Percentiles rank a stretch among this genome's conserved stretches.
Conservation (phyloP, 2,329 filamentous ascomycete genomes). For the Cladophialophora immunda region DNA sequence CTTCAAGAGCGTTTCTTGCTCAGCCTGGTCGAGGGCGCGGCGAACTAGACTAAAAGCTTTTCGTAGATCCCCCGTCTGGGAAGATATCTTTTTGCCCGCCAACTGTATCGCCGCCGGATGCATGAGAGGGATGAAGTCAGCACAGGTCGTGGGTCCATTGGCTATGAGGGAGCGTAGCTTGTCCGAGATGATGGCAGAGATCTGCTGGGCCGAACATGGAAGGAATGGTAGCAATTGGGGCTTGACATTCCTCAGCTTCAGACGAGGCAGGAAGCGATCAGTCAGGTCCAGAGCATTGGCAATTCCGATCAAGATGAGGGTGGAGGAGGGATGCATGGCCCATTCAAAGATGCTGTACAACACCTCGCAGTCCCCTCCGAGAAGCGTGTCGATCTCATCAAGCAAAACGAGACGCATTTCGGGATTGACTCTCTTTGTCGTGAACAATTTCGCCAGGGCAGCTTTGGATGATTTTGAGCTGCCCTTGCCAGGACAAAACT, state of each 20-base stretch:
- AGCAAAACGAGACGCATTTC: slow-evolving; percentile 81
- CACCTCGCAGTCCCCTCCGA: slow-evolving; percentile 86
- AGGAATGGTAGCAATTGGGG: slow-evolving; percentile 90
- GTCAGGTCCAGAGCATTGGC: slow-evolving; percentile 96
- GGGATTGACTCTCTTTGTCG: slow-evolving; percentile 63
- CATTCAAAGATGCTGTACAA: slow-evolving; percentile 96
- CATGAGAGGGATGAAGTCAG: slow-evolving; percentile 80
- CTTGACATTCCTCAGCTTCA: slow-evolving; percentile 92
- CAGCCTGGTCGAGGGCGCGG: slow-evolving; percentile 86
- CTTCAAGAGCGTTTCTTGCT: slow-evolving; percentile 80
- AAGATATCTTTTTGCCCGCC: slow-evolving; percentile 92
- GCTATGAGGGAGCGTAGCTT: slow-evolving; percentile 80
- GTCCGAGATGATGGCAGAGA: slow-evolving; percentile 84
- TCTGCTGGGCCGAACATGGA: slow-evolving; percentile 87
- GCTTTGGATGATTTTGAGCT: slow-evolving; percentile 73
- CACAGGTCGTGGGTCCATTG: slow-evolving; percentile 56
- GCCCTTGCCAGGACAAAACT: slow-evolving; percentile 70
- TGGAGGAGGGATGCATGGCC: slow-evolving; percentile 83
- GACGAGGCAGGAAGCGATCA: slow-evolving; percentile 89
- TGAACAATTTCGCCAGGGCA: slow-evolving; percentile 75
- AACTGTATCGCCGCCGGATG: slow-evolving; percentile 94
- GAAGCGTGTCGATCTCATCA: slow-evolving; percentile 93
- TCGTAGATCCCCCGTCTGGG: slow-evolving; percentile 90
- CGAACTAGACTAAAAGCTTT: slow-evolving; percentile 96
- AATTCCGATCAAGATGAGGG: slow-evolving; percentile 86